A percentile compares a stretch with the other conserved stretches of the same genome.
Evolutionary conservation across 306 rosid genomes (phyloP).

Genomic region (Corylus heterophylla): DNA sequence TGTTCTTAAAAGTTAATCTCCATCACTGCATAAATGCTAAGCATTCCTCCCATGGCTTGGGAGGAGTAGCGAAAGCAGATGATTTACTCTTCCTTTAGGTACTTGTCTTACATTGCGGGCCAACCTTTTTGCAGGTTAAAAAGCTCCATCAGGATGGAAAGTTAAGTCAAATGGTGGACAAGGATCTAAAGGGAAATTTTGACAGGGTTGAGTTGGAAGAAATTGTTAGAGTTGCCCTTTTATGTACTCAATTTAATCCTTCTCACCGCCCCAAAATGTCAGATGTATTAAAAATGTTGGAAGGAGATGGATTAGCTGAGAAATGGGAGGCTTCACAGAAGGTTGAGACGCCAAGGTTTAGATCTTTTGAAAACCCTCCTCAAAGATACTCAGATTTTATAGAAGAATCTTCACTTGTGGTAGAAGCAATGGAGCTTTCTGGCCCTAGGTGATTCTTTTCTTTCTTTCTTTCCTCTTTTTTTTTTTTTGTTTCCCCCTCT

Average conservation of each 20-base stretch:
- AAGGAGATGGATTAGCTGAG: conserved; percentile 96
- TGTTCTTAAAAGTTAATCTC: neutral
- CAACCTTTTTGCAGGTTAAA: conserved; percentile 66
- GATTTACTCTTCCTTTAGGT: neutral
- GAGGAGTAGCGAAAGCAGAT: neutral
- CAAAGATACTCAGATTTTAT: conserved; percentile 85
- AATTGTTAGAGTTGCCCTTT: conserved; percentile 91
- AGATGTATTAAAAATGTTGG: conserved; percentile 90
- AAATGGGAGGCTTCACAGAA: conserved; percentile 97
- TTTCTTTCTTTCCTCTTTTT: conserved; percentile 18
- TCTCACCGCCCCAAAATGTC: conserved; percentile 91
- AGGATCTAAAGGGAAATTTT: conserved; percentile 69
- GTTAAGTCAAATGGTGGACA: conserved; percentile 79
- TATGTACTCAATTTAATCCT: conserved; percentile 92
- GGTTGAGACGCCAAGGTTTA: conserved; percentile 65
- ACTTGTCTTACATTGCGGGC: conserved; percentile 17
- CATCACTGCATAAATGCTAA: neutral
- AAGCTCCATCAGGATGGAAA: conserved; percentile 85
- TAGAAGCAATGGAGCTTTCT: conserved; percentile 98
- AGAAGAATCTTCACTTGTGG: conserved; percentile 86
- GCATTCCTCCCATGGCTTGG: neutral
- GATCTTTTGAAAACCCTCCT: conserved; percentile 63
- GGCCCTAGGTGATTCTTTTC: conserved; percentile 84
- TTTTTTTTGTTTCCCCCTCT: neutral
- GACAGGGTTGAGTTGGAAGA: conserved; percentile 83